Percentiles rank a stretch among this genome's conserved stretches.
phyloP scores from a whole-genome alignment of 768 basidiomycete genomes.

The Clitopilus passeckerianus region DNA sequence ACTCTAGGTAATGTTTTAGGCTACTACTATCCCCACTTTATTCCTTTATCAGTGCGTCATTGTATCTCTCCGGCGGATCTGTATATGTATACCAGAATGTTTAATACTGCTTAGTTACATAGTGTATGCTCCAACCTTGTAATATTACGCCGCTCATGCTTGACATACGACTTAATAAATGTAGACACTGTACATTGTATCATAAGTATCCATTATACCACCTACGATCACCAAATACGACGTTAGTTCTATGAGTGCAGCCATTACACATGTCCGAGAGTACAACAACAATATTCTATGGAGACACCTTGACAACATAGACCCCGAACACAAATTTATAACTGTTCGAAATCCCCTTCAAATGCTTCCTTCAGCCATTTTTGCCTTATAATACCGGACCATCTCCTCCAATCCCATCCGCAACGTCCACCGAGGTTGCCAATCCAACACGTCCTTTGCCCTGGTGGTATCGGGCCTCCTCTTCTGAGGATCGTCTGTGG shows the following conservation, averaged over 20 bases:
- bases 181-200: too few species aligned
- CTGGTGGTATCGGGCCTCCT: conserved; percentile 90
- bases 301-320: neutral
- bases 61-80: neutral
- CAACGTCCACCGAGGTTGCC: conserved; percentile 94
- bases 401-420: conserved; percentile 94
- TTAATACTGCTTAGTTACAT: neutral
- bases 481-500: conserved; percentile 92
- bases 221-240: too few species aligned
- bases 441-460: conserved; percentile 77
- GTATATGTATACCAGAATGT: neutral
- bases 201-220: too few species aligned
- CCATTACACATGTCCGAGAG: neutral
- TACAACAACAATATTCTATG: neutral
- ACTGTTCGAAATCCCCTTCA: conserved; percentile 23
- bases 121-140: neutral
- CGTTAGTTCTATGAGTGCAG: neutral
- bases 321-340: neutral
- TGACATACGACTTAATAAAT: too few species aligned
- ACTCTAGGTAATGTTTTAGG: neutral
- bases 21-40: neutral
- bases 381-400: conserved; percentile 89
- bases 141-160: neutral
- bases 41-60: too few species aligned
- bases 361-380: conserved; percentile 80